Evolutionary conservation across 1,284 basidiomycete genomes (phyloP).

Genomic region (Wolfiporia cocos): DNA sequence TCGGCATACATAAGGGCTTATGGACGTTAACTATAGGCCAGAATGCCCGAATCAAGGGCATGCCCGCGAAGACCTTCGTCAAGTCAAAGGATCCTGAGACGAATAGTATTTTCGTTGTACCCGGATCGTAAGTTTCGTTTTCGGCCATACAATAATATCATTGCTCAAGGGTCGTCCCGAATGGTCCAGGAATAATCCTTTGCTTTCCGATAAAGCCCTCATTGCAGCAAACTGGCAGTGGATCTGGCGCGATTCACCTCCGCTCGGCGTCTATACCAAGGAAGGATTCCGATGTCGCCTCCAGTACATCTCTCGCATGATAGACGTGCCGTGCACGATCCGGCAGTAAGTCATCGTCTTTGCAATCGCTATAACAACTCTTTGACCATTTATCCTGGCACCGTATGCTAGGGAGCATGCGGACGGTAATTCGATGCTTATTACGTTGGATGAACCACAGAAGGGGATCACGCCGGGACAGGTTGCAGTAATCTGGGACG

Average conservation of each 20-base stretch:
- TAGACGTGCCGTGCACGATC: conserved; percentile 43
- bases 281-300: conserved; percentile 45
- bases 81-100: conserved; percentile 58
- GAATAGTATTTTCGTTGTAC: conserved; percentile 74
- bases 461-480: conserved; percentile 79
- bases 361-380: neutral
- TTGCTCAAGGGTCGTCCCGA: neutral
- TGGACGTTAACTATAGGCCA: conserved; percentile 92
- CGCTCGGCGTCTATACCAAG: conserved; percentile 33
- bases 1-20: conserved; percentile 71
- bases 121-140: conserved; percentile 51
- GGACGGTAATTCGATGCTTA: conserved; percentile 24
- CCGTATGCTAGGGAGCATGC: conserved; percentile 4
- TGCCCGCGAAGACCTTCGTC: conserved; percentile 67
- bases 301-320: conserved; percentile 74
- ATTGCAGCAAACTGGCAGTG: conserved; percentile 55
- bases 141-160: too few relatives aligned
- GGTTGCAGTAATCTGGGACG: conserved; percentile 69
- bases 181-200: conserved; percentile 61
- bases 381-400: neutral
- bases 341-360: conserved; percentile 28
- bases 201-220: conserved; percentile 49
- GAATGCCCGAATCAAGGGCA: conserved; percentile 61
- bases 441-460: conserved; percentile 54
- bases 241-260: conserved; percentile 67